A percentile compares a stretch with the other conserved stretches of the same genome.
These are phyloP conservation scores for Ascoidea tarda DNA, from an alignment of 805 yeast species.

Conservation along the genomic window DNA sequence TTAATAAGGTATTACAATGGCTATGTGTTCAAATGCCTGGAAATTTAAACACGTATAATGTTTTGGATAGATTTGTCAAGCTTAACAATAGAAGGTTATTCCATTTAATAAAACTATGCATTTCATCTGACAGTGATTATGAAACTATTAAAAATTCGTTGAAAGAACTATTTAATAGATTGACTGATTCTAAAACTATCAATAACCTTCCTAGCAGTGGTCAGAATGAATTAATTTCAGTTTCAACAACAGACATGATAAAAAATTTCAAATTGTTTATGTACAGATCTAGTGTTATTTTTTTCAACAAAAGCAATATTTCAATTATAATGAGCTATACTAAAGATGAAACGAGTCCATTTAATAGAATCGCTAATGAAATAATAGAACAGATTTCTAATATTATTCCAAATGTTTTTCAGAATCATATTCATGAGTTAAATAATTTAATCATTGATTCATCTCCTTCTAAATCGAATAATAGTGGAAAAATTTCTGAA, in stretches of 20 bases:
- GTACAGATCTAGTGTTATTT: slow-evolving; percentile 43
- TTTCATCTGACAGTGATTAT: slow-evolving; percentile 44
- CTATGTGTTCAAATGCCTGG: slow-evolving; percentile 43
- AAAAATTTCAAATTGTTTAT: slow-evolving; percentile 41
- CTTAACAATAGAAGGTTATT: slow-evolving; percentile 46
- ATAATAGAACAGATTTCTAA: slow-evolving; percentile 44
- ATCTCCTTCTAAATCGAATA: slow-evolving; percentile 10
- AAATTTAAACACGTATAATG: slow-evolving; percentile 28
- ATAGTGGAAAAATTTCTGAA: background rate
- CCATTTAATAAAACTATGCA: slow-evolving; percentile 39
- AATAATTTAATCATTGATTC: slow-evolving; percentile 22
- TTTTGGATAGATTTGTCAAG: slow-evolving; percentile 36
- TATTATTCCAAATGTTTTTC: slow-evolving; percentile 49
- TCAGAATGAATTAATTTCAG: slow-evolving; percentile 14
- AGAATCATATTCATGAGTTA: slow-evolving; percentile 40
- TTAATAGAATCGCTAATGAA: slow-evolving; percentile 29
- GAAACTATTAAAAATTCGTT: slow-evolving; percentile 44
- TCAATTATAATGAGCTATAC: slow-evolving; percentile 34
- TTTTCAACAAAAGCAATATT: slow-evolving; percentile 56
- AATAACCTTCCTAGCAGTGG: slow-evolving; percentile 15
- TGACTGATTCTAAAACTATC: slow-evolving; percentile 37
- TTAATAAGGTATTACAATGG: slow-evolving; percentile 49
- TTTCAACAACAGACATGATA: slow-evolving; percentile 34
- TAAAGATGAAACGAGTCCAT: slow-evolving; percentile 19
- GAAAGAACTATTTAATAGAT: slow-evolving; percentile 43